Conservation (phyloP, 306 rosid genomes). For the Quercus cerris region DNA sequence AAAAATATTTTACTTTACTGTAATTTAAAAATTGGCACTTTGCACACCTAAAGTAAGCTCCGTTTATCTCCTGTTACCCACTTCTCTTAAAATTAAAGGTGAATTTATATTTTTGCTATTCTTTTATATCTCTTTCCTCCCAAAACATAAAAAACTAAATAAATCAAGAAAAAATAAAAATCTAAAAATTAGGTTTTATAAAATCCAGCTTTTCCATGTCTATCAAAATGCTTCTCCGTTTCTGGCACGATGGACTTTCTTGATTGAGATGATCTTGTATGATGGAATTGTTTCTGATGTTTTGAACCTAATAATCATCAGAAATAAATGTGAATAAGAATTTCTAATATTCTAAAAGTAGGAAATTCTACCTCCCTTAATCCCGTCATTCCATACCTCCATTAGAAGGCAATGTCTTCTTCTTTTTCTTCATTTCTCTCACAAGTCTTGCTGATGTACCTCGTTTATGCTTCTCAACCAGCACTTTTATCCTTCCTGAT, state of each 20-base stretch:
- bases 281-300: conserved; percentile 28
- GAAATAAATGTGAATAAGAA: background rate
- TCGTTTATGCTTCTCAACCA: conserved; percentile 69
- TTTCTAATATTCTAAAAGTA: conserved; percentile 8
- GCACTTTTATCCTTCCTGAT: conserved; percentile 60
- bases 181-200: too few species aligned
- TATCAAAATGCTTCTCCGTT: conserved; percentile 27
- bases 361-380: background rate
- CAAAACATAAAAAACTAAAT: too few species aligned
- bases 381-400: conserved; percentile 31
- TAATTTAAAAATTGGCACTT: accelerated
- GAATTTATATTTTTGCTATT: too few species aligned
- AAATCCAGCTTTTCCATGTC: background rate
- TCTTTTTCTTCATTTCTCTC: conserved; percentile 44
- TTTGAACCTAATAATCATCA: conserved; percentile 32
- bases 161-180: too few species aligned
- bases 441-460: conserved; percentile 67
- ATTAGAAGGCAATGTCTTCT: conserved; percentile 31
- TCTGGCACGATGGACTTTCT: conserved; percentile 22
- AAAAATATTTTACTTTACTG: accelerated
- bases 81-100: too few species aligned
- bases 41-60: too few species aligned
- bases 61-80: accelerated
- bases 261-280: conserved; percentile 24
- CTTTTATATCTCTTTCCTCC: too few species aligned